Evolutionary conservation across 225 moss, liverwort and hornwort species (phyloP).

Genomic region (Physcomitrellopsis africana): DNA sequence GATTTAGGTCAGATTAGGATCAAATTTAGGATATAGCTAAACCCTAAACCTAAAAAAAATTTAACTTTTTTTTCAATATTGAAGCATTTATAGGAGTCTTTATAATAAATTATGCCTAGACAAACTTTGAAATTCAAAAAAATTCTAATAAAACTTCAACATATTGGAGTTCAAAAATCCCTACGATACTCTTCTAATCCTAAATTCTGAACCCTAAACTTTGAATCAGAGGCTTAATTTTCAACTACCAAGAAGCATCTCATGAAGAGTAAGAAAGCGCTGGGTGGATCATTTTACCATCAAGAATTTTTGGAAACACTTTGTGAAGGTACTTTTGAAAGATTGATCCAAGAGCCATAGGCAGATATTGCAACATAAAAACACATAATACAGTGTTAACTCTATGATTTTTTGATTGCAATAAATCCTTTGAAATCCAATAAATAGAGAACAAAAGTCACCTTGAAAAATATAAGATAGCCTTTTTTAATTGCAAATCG

Average conservation of each 20-base stretch:
- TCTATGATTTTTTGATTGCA: background rate
- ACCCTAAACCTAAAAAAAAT: no score
- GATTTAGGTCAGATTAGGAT: no score
- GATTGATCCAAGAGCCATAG: constrained; percentile 87
- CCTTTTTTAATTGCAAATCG: constrained; percentile 97
- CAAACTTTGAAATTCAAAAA: no score
- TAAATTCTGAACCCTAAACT: no score
- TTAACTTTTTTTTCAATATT: no score
- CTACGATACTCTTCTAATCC: no score
- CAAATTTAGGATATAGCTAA: no score
- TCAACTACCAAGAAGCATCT: constrained; percentile 16
- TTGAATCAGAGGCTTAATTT: background rate
- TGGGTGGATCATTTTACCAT: constrained; percentile 58
- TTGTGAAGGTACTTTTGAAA: constrained; percentile 93
- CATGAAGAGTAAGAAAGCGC: background rate
- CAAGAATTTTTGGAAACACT: constrained; percentile 92
- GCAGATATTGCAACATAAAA: constrained; percentile 72
- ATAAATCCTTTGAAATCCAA: background rate
- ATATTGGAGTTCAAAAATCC: no score
- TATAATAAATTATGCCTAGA: no score
- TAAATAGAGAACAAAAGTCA: constrained; percentile 28
- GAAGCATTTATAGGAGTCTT: no score
- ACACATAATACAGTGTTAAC: constrained; percentile 24
- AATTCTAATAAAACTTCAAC: no score
- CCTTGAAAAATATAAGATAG: constrained; percentile 97